Base-by-base conservation (phyloP, 768 basidiomycete species). In the Phaffia tasmanica region DNA sequence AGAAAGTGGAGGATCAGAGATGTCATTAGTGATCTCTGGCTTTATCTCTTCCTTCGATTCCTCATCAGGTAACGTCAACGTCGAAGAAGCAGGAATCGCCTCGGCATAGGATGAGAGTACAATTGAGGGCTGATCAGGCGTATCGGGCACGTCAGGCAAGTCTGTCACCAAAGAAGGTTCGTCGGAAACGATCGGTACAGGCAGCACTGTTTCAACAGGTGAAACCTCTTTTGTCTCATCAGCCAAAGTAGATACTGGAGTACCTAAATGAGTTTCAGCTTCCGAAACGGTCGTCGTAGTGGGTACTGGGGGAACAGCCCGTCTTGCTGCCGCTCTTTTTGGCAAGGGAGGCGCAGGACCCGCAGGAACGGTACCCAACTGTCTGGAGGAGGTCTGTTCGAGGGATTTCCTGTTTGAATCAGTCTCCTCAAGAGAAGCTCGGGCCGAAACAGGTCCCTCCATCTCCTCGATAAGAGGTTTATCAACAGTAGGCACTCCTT, bases 281-380 rank as follows among this genome's bases (percentile, higher is more conserved):
- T 25, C 27, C 8, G 65, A 54, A 32, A 29, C 32, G 15, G 55
- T n/a, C 32, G n/a, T 29, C 2, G 49, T 29, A 16, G 53, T 54
- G 1, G 60, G 65, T 27, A 56, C 29, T 2, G 60, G 27, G 4
- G 65, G 65, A 30, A 62, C 60, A 15, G 60, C 30, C 32, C 65
- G 59, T 21, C 65, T 59, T 32, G 65, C 65, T 15, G 60, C 54
- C 0, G 65, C 65, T 53, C 65, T 50, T 16, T 53, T 50, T 21
- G 65, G 65, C 5, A 67, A 56, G 14, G 65, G 65, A 47, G 65
- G 65, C 6, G 65, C 60, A 5, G 65, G 49, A 25, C 48, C 49
- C 3, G 51, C 49, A 11, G 29, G 15, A 15, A 9, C 25, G 57
- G 29, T 3, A 7, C 25, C 15, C 1, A 11, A 19, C 11, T 58